Percentiles rank a stretch among this genome's conserved stretches.
Conservation (phyloP, 345 rosid species). For the Carallia pectinifolia region DNA sequence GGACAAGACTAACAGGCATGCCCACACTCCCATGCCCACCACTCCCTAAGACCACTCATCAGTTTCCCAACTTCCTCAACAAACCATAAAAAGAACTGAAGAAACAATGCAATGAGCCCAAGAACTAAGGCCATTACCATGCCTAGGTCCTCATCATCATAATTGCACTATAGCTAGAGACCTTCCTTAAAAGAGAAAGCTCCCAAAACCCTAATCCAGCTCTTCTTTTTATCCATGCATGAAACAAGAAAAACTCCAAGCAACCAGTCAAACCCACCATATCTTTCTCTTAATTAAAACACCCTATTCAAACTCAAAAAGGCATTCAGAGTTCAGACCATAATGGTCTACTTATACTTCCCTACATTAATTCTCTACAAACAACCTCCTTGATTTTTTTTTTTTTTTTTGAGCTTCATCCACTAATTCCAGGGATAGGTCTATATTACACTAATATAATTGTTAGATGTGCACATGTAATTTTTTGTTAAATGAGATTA, state of each 20-base stretch:
- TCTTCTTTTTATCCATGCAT: not conserved
- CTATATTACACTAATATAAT: no score
- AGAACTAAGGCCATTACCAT: not conserved
- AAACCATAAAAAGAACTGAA: not conserved
- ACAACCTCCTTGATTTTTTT: no score
- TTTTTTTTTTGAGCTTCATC: no score
- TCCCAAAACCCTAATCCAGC: constrained; percentile 2
- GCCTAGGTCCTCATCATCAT: not conserved
- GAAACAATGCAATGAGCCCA: not conserved
- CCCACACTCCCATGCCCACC: constrained; percentile 2
- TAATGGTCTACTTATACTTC: not conserved
- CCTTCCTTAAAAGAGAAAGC: constrained; percentile 1
- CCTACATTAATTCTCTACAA: no score
- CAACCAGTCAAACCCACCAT: not conserved
- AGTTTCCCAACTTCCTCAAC: not conserved
- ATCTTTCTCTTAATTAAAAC: not conserved
- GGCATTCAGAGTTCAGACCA: no score
- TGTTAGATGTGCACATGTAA: no score
- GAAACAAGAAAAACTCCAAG: not conserved
- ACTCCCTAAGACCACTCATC: not conserved
- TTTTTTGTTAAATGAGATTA: no score
- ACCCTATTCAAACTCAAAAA: not conserved
- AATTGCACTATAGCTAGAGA: not conserved
- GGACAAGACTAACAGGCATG: no score
- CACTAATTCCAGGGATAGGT: no score